Conservation (phyloP, 371 early-diverging fungal genomes). For the Rhizopus microsporus region DNA sequence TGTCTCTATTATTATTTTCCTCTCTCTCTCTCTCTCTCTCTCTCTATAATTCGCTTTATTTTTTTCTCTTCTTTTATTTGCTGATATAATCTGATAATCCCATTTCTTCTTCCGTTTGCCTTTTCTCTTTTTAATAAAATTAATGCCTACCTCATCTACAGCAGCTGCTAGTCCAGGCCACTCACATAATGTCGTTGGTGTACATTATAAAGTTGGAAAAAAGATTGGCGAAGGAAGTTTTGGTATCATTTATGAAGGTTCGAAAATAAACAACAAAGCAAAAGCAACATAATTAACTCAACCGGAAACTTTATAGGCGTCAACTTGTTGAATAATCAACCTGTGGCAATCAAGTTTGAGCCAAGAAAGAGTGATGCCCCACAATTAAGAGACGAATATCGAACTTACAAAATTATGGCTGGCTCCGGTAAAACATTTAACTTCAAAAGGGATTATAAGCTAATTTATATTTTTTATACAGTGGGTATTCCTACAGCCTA, state of each 20-base stretch:
- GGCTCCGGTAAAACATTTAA: conserved; percentile 57
- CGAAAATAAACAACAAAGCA: conserved; percentile 12
- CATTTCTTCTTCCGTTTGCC: not conserved
- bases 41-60: not conserved
- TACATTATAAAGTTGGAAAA: conserved; percentile 88
- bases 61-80: not conserved
- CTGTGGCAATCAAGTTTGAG: conserved; percentile 93
- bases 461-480: conserved; percentile 13
- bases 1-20: not conserved
- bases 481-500: conserved; percentile 83
- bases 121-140: conserved; percentile 8
- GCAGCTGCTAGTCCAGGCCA: conserved; percentile 26
- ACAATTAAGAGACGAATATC: conserved; percentile 89
- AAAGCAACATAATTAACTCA: not conserved
- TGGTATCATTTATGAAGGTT: conserved; percentile 95
- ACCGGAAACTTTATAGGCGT: conserved; percentile 40
- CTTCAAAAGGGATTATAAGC: conserved; percentile 20
- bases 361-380: conserved; percentile 92
- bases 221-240: conserved; percentile 95
- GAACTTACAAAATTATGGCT: conserved; percentile 84
- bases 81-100: not conserved
- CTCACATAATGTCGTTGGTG: conserved; percentile 74
- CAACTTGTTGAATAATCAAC: conserved; percentile 78
- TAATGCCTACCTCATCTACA: conserved; percentile 25
- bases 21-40: conserved; percentile 5